Base-by-base conservation (phyloP, 805 yeast genomes). In the Suhomyces emberorum region DNA sequence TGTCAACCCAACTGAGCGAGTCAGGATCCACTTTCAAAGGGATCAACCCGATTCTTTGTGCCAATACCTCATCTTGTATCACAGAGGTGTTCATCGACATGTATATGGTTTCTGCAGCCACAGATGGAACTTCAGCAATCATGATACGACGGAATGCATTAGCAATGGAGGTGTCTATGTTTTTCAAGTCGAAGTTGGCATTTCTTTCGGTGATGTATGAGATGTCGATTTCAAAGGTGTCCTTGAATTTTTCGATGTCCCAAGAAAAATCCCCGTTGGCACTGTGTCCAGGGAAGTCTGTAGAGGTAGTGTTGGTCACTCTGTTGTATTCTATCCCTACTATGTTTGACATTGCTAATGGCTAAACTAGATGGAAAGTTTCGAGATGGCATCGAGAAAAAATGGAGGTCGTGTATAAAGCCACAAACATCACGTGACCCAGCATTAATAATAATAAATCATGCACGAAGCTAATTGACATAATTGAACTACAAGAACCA, bases 81-180 rank as follows among this genome's bases (percentile, higher is more conserved):
- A 93, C 96, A 1, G 96, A 87, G 1, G 98, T 93, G 63, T 93
- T 93, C 72, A 88, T 91, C 69, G 84, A 84, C 41, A 93, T 76
- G 57, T 82, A 88, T 12, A 93, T 88, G 44, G 86, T 79, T 62
- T 93, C 98, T 15, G 96, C 84, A 11, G 98, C 98, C 31, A 91
- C 95, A 2, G 93, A 77, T 15, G 98, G 98, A 27, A 93, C 95
- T 59, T 93, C 98, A 1, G 97, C 77, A 37, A 93, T 81, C 98
- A 93, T 89, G 51, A 93, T 85, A 55, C 98, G 83, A 57, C 98
- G 82, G 65, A 91, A 88, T 0, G 98, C 97, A 67, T 93, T 93
- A 30, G 98, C 89, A 39, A 93, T 70, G 9, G 98, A 86, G 1
- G 98, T 85, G 61, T 93, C 98, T 34, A 89, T 65, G 52, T 87